Evolutionary conservation across 1,284 basidiomycete species (phyloP).

Genomic region (Cerioporus squamosus): DNA sequence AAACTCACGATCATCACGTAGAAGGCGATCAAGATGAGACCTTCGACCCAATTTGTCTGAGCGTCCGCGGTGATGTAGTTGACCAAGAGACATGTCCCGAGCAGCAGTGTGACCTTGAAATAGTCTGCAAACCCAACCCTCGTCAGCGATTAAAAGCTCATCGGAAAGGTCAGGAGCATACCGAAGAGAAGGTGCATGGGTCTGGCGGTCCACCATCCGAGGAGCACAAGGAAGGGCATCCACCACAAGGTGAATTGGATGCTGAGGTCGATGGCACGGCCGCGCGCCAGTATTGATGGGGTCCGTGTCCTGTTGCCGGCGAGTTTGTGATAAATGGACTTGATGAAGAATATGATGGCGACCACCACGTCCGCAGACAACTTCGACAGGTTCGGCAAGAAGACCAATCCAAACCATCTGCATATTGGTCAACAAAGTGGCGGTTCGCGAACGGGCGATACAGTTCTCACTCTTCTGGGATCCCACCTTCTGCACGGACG

Average conservation of each 20-base stretch:
- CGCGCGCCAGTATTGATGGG: conserved; percentile 34
- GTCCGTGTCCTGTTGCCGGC: not conserved
- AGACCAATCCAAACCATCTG: conserved; percentile 74
- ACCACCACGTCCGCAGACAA: conserved; percentile 70
- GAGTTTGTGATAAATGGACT: too few relatives aligned
- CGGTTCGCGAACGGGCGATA: not conserved
- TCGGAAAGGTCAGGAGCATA: too few relatives aligned
- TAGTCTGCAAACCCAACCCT: conserved; percentile 39
- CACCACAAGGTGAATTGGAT: conserved; percentile 47
- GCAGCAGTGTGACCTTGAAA: conserved; percentile 63
- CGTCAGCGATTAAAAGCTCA: too few relatives aligned
- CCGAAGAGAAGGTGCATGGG: conserved; percentile 37
- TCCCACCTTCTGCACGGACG: conserved; percentile 46
- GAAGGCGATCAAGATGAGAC: conserved; percentile 61
- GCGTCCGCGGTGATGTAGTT: conserved; percentile 73
- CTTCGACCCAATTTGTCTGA: conserved; percentile 71
- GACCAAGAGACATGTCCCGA: conserved; percentile 71
- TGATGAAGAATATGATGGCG: conserved; percentile 28
- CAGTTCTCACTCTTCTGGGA: conserved; percentile 55
- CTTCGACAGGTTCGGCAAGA: conserved; percentile 65
- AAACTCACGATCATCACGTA: conserved; percentile 56
- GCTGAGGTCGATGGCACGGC: conserved; percentile 42
- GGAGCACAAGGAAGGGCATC: conserved; percentile 43
- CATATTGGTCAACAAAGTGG: not conserved
- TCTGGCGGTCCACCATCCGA: conserved; percentile 41